Base-by-base conservation (phyloP, 768 basidiomycete species). In the Termitomyces sp. region DNA sequence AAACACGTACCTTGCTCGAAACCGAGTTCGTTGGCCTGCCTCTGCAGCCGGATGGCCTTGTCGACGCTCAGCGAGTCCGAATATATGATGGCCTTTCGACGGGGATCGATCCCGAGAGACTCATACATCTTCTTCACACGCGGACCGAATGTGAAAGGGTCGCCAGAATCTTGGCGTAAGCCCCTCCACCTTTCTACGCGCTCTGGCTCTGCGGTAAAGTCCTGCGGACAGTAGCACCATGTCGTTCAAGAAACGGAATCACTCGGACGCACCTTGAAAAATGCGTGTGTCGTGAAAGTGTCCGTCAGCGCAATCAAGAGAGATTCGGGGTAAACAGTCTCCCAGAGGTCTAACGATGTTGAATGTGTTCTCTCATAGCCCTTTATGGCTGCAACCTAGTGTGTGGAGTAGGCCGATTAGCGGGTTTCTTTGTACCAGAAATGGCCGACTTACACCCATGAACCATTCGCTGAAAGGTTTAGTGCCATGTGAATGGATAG, bases 251-350 rank as follows among this genome's bases (percentile, higher is more conserved):
- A 17, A 43, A 17, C 21, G 11, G 25, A 44, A 39, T 30, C 21
- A 25, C 11, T 42, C 12, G 37, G 16, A 61, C 63, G 23, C 66
- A 82, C 94, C 73, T 83, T 79, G 76, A 93, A 94, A 73, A 98
- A 98, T 0, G 82, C 85, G 32, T 81, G 72, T 1, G 90, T 91
- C 6, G 94, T 90, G 71, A 97, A 98, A 0, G 97, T 99, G 72
- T 99, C 97, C 14, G 97, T 97, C 34, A 98, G 75, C 19, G 94
- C 93, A 56, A 92, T 81, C 53, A 88, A 79, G 28, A 84, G 72
- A 32, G 73, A 61, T 66, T 82, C 68, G 5, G 74, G 72, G 63
- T 89, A 87, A 41, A 88, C 84, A 46, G 81, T 71, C 66, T 98
- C 91, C 97, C 97, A 99, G 50, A 91, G 79, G 42, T 87, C 79